A percentile compares a stretch with the other conserved stretches of the same genome.
These are phyloP conservation scores for Phytophthora hibernalis DNA, from an alignment of 352 stramenopile species.

Conservation along the genomic window DNA sequence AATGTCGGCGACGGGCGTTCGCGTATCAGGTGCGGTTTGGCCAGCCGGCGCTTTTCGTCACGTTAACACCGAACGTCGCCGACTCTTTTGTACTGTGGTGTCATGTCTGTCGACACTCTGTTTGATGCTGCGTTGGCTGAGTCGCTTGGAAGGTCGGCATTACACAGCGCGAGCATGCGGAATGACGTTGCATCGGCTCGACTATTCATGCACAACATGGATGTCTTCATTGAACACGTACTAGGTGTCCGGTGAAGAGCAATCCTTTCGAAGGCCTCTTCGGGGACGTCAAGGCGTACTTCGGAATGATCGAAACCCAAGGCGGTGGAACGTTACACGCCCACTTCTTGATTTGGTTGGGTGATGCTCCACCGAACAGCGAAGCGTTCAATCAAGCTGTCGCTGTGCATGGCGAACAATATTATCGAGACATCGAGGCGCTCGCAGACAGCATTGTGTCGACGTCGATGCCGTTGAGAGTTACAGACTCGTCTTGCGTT, in stretches of 20 bases:
- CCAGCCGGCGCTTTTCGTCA: neutral
- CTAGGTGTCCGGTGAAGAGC: neutral
- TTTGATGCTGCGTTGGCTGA: neutral
- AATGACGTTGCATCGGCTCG: conserved; percentile 5
- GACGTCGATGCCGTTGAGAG: neutral
- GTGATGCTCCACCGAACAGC: neutral
- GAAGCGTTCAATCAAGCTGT: too few species aligned
- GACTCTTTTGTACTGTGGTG: neutral
- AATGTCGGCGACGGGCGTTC: neutral
- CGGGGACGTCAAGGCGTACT: conserved; percentile 2
- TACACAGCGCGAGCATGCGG: neutral
- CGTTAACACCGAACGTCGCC: neutral
- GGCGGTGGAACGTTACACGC: conserved; percentile 4
- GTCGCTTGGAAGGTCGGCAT: neutral
- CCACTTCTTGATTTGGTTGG: too few species aligned
- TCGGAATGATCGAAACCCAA: conserved; percentile 18
- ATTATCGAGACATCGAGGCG: neutral
- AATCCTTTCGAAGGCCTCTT: conserved; percentile 3
- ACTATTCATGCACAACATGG: too few species aligned
- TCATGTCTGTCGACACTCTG: too few species aligned
- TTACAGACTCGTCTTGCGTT: neutral
- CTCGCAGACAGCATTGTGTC: neutral
- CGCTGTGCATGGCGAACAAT: too few species aligned
- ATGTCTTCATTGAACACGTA: conserved; percentile 9
- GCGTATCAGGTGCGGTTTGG: neutral